A percentile compares a stretch with the other conserved stretches of the same genome.
phyloP scores from a whole-genome alignment of 2,329 filamentous ascomycete genomes.

The Xylariaceae sp. region DNA sequence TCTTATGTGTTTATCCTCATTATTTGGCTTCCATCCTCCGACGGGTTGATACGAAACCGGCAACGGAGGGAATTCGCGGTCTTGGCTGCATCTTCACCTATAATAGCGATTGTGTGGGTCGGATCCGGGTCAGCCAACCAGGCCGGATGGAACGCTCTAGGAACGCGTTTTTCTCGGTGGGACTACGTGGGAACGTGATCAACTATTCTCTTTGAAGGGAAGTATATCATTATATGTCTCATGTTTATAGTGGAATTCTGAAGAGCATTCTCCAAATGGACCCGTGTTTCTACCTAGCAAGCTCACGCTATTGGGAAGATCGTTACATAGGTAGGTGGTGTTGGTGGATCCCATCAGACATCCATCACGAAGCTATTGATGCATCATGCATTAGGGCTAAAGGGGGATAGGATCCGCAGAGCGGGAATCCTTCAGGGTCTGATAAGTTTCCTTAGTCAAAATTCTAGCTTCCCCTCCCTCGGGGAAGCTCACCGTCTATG shows the following conservation, averaged over 20 bases:
- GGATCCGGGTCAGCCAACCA: slow-evolving; percentile 4
- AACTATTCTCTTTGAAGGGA: not conserved
- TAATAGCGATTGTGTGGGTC: slow-evolving; percentile 2
- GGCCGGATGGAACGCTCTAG: slow-evolving; percentile 1
- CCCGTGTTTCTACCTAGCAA: slow-evolving; percentile 2
- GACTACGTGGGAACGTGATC: not conserved
- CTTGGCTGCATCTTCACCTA: slow-evolving; percentile 24
- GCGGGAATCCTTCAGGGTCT: slow-evolving; percentile 23
- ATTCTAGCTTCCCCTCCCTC: slow-evolving; percentile 18
- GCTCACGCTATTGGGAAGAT: slow-evolving; percentile 25
- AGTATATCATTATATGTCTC: slow-evolving; percentile 16
- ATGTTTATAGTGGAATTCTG: not conserved
- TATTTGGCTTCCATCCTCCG: not conserved
- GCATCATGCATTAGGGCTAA: slow-evolving; percentile 29
- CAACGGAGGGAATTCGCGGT: slow-evolving; percentile 22
- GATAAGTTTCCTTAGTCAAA: slow-evolving; percentile 11
- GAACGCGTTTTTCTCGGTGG: not conserved
- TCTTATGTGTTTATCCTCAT: not conserved
- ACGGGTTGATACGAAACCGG: slow-evolving; percentile 28
- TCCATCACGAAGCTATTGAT: slow-evolving; percentile 29
- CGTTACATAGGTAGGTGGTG: slow-evolving; percentile 30
- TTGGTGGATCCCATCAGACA: slow-evolving; percentile 25
- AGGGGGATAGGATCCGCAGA: slow-evolving; percentile 27
- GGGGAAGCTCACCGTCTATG: not conserved
- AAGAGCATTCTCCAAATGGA: not conserved